Evolutionary conservation across 331 rosid species (phyloP), one percentile per base, ranked within the genome.

Genomic region (Malus hybrid): DNA sequence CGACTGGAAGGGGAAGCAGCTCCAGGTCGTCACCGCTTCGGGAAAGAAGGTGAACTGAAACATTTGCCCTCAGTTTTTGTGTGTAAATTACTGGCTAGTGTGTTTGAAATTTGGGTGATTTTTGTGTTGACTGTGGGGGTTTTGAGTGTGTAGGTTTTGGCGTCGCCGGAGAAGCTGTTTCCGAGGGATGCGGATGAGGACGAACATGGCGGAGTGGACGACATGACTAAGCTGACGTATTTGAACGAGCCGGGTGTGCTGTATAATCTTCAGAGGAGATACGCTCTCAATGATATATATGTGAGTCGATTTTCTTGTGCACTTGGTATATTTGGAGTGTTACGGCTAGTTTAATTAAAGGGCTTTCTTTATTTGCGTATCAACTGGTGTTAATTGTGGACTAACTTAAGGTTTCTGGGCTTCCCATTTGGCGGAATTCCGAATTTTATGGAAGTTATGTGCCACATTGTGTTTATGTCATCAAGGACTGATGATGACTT

Each of bases 211-310:
- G 99, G 99, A 78, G 93, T 88, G 52, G 99, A 94, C 28, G 99
- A 94, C 32, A 94, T 94, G 99, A 94, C 99, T 52, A 89, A 84
- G 79, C 74, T 92, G 87, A 84, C 93, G 29, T 94, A 94, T 82
- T 83, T 94, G 92, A 92, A 94, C 79, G 99, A 94, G 78, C 97
- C 97, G 1, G 99, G 99, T 26, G 99, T 94, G 79, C 84, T 94
- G 79, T 94, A 92, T 77, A 94, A 94, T 85, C 89, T 94, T 63
- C 88, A 73, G 11, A 88, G 99, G 68, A 90, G 99, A 94, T 94
- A 94, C 50, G 89, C 82, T 50, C 91, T 95, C 77, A 95, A 95
- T 88, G 99, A 95, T 72, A 95, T 95, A 42, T 95, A 94, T 73
- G 99, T 95, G 84, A 87, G 97, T 84, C 71, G 5, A 5, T 6